Conservation (phyloP, 2,329 filamentous ascomycete species). For the Colletotrichum sp. region DNA sequence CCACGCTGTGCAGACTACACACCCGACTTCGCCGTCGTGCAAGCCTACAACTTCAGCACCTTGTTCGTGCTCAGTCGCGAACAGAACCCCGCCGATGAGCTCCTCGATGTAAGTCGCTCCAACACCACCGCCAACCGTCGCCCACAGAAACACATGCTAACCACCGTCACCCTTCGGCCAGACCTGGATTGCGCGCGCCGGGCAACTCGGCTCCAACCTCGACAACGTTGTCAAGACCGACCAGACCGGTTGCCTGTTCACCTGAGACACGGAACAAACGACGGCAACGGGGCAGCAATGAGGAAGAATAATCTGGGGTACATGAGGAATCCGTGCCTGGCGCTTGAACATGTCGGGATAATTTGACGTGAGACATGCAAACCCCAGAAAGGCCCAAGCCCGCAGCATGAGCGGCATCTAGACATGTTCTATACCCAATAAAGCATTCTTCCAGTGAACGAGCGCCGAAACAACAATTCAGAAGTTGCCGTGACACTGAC, state of each 20-base stretch:
- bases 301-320: background rate
- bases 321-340: constrained; percentile 3
- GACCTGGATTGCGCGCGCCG: constrained; percentile 30
- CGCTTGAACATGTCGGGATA: background rate
- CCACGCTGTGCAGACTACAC: constrained; percentile 27
- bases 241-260: constrained; percentile 27
- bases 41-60: constrained; percentile 35
- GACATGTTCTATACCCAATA: background rate
- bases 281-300: background rate
- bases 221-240: constrained; percentile 30
- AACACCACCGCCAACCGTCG: background rate
- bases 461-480: background rate
- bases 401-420: background rate
- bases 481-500: background rate
- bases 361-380: background rate
- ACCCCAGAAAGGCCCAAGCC: background rate
- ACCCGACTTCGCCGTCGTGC: constrained; percentile 34
- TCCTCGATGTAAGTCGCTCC: constrained; percentile 30
- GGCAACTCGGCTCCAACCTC: constrained; percentile 27
- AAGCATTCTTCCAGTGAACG: background rate
- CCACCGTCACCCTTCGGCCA: background rate
- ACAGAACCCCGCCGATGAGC: constrained; percentile 28
- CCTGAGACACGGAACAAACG: constrained; percentile 5
- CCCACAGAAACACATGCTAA: background rate
- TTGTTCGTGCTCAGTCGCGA: constrained; percentile 35